Evolutionary conservation across 345 rosid species (phyloP).

Genomic region (Orychophragmus violaceus): DNA sequence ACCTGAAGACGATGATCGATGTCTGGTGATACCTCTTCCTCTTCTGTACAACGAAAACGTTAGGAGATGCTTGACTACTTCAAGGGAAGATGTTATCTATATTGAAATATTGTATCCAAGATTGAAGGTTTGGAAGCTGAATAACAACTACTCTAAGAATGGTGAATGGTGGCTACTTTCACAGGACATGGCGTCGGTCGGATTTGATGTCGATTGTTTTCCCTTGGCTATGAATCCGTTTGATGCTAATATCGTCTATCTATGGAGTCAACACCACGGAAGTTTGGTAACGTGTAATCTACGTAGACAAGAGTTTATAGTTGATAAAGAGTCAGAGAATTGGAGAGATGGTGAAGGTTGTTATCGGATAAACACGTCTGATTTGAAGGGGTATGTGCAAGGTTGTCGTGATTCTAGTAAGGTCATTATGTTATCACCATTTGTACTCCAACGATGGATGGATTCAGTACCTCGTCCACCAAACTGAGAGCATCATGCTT

Average conservation of each 20-base stretch:
- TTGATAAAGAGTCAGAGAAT: not conserved
- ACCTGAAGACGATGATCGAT: not conserved
- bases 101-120: not conserved
- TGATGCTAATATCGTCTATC: not conserved
- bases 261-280: not conserved
- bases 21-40: conserved; percentile 13
- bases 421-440: not conserved
- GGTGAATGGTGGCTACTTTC: not conserved
- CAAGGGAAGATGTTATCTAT: not conserved
- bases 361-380: not conserved
- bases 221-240: conserved; percentile 10
- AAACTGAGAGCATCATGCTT: not conserved
- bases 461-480: not conserved
- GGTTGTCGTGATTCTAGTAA: not conserved
- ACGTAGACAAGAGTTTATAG: not conserved
- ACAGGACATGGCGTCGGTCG: not conserved
- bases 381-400: not conserved
- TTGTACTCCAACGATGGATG: conserved; percentile 11
- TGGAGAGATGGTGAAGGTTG: not conserved
- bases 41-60: not conserved
- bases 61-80: conserved; percentile 16
- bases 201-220: not conserved
- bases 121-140: conserved; percentile 1
- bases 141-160: not conserved
- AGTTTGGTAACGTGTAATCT: not conserved